These are phyloP conservation scores for Hygrophorus russula DNA, from an alignment of 768 basidiomycete species.

Conservation along the genomic window DNA sequence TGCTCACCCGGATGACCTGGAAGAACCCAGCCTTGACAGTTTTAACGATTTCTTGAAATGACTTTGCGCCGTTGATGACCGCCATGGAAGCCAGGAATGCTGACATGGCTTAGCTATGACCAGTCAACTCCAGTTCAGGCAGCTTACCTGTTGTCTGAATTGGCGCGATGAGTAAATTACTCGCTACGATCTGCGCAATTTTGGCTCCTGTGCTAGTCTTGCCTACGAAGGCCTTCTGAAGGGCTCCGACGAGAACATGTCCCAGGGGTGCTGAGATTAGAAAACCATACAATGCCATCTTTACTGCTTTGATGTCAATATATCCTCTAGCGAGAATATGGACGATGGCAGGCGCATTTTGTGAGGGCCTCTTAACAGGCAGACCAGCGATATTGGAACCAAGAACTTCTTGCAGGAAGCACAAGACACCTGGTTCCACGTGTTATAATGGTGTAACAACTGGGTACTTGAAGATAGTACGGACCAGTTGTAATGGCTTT, in stretches of 20 bases:
- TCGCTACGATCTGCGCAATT: slow-evolving; percentile 64
- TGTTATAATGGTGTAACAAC: background rate
- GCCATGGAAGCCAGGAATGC: slow-evolving; percentile 76
- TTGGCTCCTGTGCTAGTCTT: slow-evolving; percentile 52
- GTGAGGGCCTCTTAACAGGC: slow-evolving; percentile 36
- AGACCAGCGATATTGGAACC: slow-evolving; percentile 60
- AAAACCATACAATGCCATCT: slow-evolving; percentile 80
- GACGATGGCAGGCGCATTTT: slow-evolving; percentile 41
- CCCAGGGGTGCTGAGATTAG: slow-evolving; percentile 74
- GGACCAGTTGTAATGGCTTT: slow-evolving; percentile 69
- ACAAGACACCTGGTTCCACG: slow-evolving; percentile 31
- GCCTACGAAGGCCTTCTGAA: slow-evolving; percentile 73
- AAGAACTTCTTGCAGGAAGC: slow-evolving; percentile 72
- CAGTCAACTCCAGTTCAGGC: background rate
- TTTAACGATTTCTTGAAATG: slow-evolving; percentile 48
- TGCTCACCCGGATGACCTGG: slow-evolving; percentile 55
- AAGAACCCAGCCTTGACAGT: slow-evolving; percentile 68
- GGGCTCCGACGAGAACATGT: slow-evolving; percentile 57
- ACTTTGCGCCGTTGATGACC: slow-evolving; percentile 70
- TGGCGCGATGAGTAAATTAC: slow-evolving; percentile 67
- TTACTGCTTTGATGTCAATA: slow-evolving; percentile 60
- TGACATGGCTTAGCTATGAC: slow-evolving; percentile 12
- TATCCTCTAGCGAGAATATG: slow-evolving; percentile 45
- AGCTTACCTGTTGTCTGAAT: slow-evolving; percentile 56
- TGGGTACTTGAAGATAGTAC: slow-evolving; percentile 9